Base-by-base conservation (phyloP, 2,329 filamentous ascomycete species). In the Fusarium nematophilum region DNA sequence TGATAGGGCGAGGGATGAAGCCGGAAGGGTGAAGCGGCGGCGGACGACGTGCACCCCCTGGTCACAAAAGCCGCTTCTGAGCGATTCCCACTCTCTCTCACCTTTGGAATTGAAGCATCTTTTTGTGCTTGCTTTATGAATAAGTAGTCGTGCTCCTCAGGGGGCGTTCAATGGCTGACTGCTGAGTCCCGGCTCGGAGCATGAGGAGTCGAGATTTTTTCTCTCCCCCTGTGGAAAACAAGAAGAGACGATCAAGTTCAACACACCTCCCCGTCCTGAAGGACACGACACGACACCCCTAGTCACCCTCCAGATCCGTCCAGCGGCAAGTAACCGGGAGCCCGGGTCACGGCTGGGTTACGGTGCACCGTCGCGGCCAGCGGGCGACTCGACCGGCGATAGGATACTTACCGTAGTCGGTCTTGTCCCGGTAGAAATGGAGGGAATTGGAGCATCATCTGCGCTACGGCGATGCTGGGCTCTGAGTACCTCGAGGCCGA, bases 1-100 rank as follows among this genome's bases (percentile, higher is more conserved):
- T 62, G 59, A 62, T 62, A 62, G n/a, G 59, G 59, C 59, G 59
- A 62, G 54, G 59, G 59, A 60, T 56, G 59, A 63, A 62, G 59
- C 59, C 59, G 59, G 59, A 56, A 48, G 59, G 59, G 59, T 56
- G 45, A 56, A 62, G 59, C 59, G 59, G 44, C 44, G 43, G 59
- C 62, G 59, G 59, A 58, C 53, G 53, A 58, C 53, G 54, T 46
- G 59, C 37, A 60, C 60, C 33, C 54, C 59, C 59, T 56, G 59
- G 59, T 60, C 54, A 52, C 33, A 27, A 56, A 62, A 51, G 54
- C 45, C 50, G 54, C 40, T 46, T 44, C 47, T 50, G 59, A 59
- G 40, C 26, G 54, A 45, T 45, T 63, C 31, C 49, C 53, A 45
- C 60, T 45, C 44, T 43, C 23, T n/a, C 44, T 61, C 30, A 50